A percentile compares a stretch with the other conserved stretches of the same genome.
These are phyloP conservation scores for Cladophialophora psammophila DNA, from an alignment of 2,329 filamentous ascomycete genomes.

Conservation along the genomic window DNA sequence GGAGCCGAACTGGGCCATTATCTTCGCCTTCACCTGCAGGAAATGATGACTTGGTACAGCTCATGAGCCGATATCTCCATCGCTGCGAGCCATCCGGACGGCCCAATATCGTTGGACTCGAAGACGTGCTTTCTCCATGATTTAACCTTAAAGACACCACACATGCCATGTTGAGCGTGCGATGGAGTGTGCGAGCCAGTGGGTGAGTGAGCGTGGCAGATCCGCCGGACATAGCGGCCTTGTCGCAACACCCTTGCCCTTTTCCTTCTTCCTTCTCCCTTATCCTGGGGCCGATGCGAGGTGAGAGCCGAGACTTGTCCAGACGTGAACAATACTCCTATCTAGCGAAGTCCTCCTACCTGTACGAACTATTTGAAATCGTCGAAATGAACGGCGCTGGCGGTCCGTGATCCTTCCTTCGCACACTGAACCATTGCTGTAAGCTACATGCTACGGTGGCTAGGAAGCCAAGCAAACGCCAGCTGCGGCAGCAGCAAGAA, in stretches of 20 bases:
- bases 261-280: background rate
- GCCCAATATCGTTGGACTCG: conserved; percentile 19
- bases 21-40: conserved; percentile 2
- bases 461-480: too few species aligned
- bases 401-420: too few species aligned
- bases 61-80: conserved; percentile 30
- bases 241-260: background rate
- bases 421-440: too few species aligned
- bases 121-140: conserved; percentile 11
- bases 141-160: background rate
- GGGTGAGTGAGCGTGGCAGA: background rate
- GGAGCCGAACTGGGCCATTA: conserved; percentile 4
- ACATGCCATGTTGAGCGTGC: background rate
- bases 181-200: too few species aligned
- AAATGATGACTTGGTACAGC: conserved; percentile 17
- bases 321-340: too few species aligned
- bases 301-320: background rate
- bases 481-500: background rate
- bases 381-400: too few species aligned
- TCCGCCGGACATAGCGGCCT: background rate
- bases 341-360: too few species aligned
- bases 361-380: too few species aligned
- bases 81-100: conserved; percentile 23
- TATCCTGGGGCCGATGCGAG: background rate
- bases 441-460: too few species aligned